phyloP scores from a whole-genome alignment of 1,139 yeast genomes.

The Taiozyma sp. region DNA sequence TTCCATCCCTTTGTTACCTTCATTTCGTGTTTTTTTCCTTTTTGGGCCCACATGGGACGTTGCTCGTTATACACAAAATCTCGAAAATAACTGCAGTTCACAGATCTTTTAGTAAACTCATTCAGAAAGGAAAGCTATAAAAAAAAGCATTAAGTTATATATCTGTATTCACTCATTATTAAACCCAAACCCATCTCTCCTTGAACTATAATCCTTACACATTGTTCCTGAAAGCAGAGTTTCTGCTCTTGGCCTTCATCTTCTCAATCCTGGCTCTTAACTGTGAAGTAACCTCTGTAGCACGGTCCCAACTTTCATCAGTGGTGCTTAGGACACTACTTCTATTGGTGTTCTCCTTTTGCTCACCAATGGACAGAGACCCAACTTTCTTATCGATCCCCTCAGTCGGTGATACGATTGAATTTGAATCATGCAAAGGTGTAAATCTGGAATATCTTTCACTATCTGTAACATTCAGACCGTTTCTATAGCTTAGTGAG shows the following conservation, averaged over 20 bases:
- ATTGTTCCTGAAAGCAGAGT: slow-evolving; percentile 7
- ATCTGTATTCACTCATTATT: neutral
- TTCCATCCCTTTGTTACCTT: too few relatives aligned
- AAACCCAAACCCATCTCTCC: neutral
- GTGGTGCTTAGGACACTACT: slow-evolving; percentile 27
- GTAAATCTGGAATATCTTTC: slow-evolving; percentile 7
- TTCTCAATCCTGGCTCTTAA: slow-evolving; percentile 82
- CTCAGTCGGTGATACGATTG: slow-evolving; percentile 11
- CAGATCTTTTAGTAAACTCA: too few relatives aligned
- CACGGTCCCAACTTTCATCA: slow-evolving; percentile 82
- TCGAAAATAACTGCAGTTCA: too few relatives aligned
- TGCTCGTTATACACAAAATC: too few relatives aligned
- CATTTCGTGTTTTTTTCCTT: too few relatives aligned
- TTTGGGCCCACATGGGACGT: neutral
- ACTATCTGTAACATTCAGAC: neutral
- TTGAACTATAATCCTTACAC: neutral
- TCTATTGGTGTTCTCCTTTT: slow-evolving; percentile 19
- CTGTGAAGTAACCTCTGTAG: slow-evolving; percentile 87
- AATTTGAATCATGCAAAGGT: slow-evolving; percentile 20
- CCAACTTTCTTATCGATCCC: slow-evolving; percentile 20
- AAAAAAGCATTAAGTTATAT: neutral
- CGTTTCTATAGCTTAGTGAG: neutral
- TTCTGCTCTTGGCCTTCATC: slow-evolving; percentile 67
- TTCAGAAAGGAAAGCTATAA: neutral
- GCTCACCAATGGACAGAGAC: slow-evolving; percentile 19